Conservation (phyloP, 495 filamentous ascomycete genomes). For the Cercophora sp. region DNA sequence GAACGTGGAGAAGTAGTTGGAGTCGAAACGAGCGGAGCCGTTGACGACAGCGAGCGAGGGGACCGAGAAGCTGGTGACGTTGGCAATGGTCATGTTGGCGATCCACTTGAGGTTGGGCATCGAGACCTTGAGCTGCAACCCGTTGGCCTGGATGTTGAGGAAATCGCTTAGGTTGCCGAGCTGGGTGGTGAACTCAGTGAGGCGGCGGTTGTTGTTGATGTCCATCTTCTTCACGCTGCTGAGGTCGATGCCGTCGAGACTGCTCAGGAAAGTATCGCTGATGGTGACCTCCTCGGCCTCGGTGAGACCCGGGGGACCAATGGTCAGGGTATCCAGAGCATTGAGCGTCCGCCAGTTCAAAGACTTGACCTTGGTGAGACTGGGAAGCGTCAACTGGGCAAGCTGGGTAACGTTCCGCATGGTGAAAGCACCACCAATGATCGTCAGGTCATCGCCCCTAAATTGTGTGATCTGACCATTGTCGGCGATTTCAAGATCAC, state of each 20-base stretch:
- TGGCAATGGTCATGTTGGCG: slow-evolving; percentile 82
- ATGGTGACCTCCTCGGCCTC: slow-evolving; percentile 65
- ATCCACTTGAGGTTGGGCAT: slow-evolving; percentile 77
- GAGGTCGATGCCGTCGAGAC: slow-evolving; percentile 75
- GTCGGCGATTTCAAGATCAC: slow-evolving; percentile 60
- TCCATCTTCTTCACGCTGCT: slow-evolving; percentile 56
- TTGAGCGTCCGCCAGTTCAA: slow-evolving; percentile 74
- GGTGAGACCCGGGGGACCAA: slow-evolving; percentile 57
- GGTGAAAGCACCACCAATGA: slow-evolving; percentile 60
- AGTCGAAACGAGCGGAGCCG: slow-evolving; percentile 78
- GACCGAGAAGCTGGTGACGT: slow-evolving; percentile 67
- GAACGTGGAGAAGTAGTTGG: slow-evolving; percentile 67
- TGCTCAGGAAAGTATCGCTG: slow-evolving; percentile 74
- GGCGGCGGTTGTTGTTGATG: slow-evolving; percentile 75
- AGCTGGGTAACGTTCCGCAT: slow-evolving; percentile 64
- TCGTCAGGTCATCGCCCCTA: slow-evolving; percentile 41
- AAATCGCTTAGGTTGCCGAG: slow-evolving; percentile 62
- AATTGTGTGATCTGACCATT: slow-evolving; percentile 46
- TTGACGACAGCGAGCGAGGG: slow-evolving; percentile 76
- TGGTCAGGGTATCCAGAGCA: slow-evolving; percentile 60
- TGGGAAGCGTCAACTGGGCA: slow-evolving; percentile 56
- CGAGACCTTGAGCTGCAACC: slow-evolving; percentile 49
- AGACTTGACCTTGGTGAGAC: slow-evolving; percentile 56
- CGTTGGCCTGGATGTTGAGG: slow-evolving; percentile 65
- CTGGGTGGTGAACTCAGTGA: slow-evolving; percentile 66